Percentiles rank a stretch among this genome's conserved stretches.
Conservation (phyloP, 2,329 filamentous ascomycete species). For the Ceratocystis lukuohia region DNA sequence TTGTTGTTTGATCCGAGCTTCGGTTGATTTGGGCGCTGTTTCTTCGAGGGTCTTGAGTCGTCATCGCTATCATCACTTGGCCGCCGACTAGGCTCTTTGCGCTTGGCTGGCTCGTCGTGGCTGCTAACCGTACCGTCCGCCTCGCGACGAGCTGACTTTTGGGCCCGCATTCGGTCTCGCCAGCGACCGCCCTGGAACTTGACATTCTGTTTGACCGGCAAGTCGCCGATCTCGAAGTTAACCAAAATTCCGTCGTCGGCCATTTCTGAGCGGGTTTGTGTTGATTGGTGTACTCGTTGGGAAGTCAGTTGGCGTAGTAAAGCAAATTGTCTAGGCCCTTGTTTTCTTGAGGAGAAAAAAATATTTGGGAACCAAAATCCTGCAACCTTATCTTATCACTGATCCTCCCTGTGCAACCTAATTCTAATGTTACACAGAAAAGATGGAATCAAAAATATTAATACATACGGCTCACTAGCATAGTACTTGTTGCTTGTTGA, state of each 20-base stretch:
- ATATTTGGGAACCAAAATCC: neutral
- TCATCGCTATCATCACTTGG: conserved; percentile 19
- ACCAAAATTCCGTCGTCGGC: conserved; percentile 89
- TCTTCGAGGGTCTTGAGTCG: conserved; percentile 23
- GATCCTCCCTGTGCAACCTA: neutral
- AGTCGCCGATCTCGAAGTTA: conserved; percentile 71
- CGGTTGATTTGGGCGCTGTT: conserved; percentile 23
- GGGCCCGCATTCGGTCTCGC: conserved; percentile 56
- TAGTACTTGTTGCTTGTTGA: neutral
- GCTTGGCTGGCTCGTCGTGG: conserved; percentile 23
- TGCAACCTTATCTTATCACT: neutral
- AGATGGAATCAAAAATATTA: neutral
- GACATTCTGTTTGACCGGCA: conserved; percentile 45
- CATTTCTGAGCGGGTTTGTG: conserved; percentile 40
- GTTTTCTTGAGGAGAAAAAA: neutral
- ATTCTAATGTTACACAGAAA: neutral
- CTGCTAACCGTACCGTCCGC: conserved; percentile 20
- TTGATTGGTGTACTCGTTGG: neutral
- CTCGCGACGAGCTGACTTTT: conserved; percentile 10
- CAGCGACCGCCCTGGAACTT: conserved; percentile 83
- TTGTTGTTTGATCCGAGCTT: neutral
- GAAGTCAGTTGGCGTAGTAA: too few relatives aligned
- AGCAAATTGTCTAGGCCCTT: neutral
- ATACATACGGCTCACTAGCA: neutral
- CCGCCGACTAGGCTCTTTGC: conserved; percentile 29